Evolutionary conservation across 2,329 filamentous ascomycete genomes (phyloP), one percentile per base, ranked within the genome.

Genomic region (Chaetomiaceae sp.): DNA sequence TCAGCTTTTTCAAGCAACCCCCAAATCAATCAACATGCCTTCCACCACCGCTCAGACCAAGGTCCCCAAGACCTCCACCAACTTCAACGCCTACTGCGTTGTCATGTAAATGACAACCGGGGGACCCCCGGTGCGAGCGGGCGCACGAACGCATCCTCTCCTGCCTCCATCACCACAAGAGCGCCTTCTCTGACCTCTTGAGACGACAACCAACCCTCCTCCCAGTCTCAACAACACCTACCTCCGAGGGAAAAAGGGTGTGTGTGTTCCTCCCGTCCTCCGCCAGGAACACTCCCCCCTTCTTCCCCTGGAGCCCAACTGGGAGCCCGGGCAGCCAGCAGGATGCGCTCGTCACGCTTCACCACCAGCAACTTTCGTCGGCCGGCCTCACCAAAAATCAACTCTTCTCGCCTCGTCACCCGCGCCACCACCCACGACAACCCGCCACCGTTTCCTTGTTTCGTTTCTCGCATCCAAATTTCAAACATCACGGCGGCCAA

Each of bases 71-170:
- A 61, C 63, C 59, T 54, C 60, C 58, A 63, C 60, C 54, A 63
- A 62, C 61, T 58, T 63, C 63, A 58, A 61, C 61, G 56, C 19
- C 61, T 64, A 64, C 63, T 69, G 66, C 61, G 60, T 66, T 61
- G 61, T 68, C 61, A 67, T 69, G 65, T 69, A 68, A 65, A 67
- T 60, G 59, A 59, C 61, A 52, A 38, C 51, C 57, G 36, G 55
- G 45, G 54, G 12, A 29, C 5, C 4, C 49, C 46, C 34, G 49
- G 54, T 40, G 39, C 36, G 12, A 37, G 33, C 33, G 25, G 39
- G 20, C 39, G 45, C 29, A 49, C 36, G 36, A 45, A 34, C 14
- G 14, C 42, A 29, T 34, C 53, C n/a, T 23, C 29, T 23, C 39
- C 40, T 47, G 36, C 47, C 34, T 15, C 37, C 38, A 40, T 31